Percentiles rank a stretch among this genome's conserved stretches.
Conservation (phyloP, 1,284 basidiomycete species). For the Inonotus hispidus region DNA sequence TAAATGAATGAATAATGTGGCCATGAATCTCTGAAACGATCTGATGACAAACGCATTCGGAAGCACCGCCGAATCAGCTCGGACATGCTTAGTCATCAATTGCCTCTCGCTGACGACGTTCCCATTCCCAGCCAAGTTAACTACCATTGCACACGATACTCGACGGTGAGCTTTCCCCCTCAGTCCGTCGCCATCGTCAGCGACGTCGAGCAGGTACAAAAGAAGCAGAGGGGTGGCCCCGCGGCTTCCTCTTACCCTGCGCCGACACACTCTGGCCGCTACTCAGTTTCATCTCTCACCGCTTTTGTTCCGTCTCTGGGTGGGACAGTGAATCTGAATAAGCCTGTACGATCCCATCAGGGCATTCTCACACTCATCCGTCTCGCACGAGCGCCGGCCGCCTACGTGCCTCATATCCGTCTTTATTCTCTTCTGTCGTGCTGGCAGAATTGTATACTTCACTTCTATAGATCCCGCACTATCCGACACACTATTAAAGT, state of each 20-base stretch:
- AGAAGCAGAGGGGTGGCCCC: neutral
- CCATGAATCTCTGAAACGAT: too few species aligned
- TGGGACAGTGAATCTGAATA: neutral
- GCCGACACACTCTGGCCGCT: neutral
- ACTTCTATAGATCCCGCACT: neutral
- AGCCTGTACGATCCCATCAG: neutral
- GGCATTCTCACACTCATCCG: neutral
- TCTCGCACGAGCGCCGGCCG: constrained; percentile 4
- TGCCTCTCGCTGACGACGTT: too few species aligned
- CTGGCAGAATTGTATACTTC: neutral
- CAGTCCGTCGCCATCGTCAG: neutral
- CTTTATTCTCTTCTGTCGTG: neutral
- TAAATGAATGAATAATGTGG: too few species aligned
- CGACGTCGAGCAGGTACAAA: neutral
- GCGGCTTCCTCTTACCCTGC: neutral
- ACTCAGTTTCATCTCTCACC: neutral
- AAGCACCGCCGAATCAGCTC: too few species aligned
- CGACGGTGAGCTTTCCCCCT: too few species aligned
- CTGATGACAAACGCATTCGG: too few species aligned
- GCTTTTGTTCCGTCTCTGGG: neutral
- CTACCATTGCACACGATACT: too few species aligned
- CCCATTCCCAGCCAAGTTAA: too few species aligned
- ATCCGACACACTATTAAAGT: neutral
- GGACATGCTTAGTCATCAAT: too few species aligned
- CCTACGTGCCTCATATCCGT: neutral